phyloP scores from a whole-genome alignment of 208 protist species.

The Crithidia bombi region DNA sequence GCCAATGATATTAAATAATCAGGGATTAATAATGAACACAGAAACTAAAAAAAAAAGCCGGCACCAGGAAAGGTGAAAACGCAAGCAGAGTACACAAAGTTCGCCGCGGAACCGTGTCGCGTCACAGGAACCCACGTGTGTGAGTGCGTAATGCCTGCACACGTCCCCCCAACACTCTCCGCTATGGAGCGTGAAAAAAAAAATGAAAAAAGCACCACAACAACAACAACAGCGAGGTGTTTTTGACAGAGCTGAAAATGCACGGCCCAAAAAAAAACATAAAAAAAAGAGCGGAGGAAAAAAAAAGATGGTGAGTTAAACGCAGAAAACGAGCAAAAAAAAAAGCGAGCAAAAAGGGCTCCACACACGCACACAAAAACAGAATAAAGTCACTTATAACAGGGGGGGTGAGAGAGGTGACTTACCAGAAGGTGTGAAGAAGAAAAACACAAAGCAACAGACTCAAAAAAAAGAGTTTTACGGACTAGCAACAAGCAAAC shows the following conservation, averaged over 20 bases:
- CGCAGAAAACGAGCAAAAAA: conserved; percentile 5
- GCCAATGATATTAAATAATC: not conserved
- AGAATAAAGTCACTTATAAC: conserved; percentile 9
- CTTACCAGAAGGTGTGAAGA: not conserved
- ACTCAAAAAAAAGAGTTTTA: not conserved
- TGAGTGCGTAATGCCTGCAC: too few species aligned
- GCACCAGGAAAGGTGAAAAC: not conserved
- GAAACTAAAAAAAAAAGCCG: not conserved
- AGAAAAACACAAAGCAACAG: conserved; percentile 1
- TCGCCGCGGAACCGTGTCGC: too few species aligned
- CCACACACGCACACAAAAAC: conserved; percentile 12
- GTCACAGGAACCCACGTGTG: too few species aligned
- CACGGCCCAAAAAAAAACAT: not conserved
- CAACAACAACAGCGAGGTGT: not conserved
- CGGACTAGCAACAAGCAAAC: not conserved
- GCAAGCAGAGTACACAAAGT: not conserved
- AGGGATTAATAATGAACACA: not conserved
- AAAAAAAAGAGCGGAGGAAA: conserved; percentile 1
- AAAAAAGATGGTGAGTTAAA: not conserved
- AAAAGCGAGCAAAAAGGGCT: conserved; percentile 3
- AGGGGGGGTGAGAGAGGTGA: conserved; percentile 12
- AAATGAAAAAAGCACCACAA: too few species aligned
- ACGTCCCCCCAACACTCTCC: too few species aligned
- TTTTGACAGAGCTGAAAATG: not conserved
- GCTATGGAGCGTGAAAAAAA: too few species aligned